A percentile compares a stretch with the other conserved stretches of the same genome.
These are phyloP conservation scores for Adenanthera pavonina DNA, from an alignment of 306 rosid genomes.

Conservation along the genomic window DNA sequence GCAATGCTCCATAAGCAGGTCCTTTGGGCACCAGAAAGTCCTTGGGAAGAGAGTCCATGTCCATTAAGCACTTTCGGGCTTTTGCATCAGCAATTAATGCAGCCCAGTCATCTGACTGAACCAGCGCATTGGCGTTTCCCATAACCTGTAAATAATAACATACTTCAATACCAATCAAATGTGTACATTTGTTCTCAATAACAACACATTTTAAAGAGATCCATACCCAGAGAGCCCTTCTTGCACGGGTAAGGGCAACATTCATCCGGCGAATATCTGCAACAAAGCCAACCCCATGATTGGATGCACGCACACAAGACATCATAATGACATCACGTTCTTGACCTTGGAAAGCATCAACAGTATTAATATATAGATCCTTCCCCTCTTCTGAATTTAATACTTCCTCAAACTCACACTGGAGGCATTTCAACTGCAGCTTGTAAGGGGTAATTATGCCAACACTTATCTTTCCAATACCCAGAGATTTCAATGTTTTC, in stretches of 20 bases:
- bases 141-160: constrained; percentile 70
- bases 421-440: constrained; percentile 96
- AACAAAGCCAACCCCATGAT: constrained; percentile 95
- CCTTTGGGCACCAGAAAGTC: constrained; percentile 73
- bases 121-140: constrained; percentile 92
- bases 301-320: constrained; percentile 98
- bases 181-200: not conserved
- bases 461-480: constrained; percentile 71
- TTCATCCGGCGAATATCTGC: constrained; percentile 97
- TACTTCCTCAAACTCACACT: constrained; percentile 89
- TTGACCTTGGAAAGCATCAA: constrained; percentile 99
- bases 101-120: constrained; percentile 92
- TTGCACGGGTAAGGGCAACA: constrained; percentile 98
- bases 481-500: constrained; percentile 66
- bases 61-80: constrained; percentile 81
- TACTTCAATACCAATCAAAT: constrained; percentile 25
- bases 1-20: constrained; percentile 60
- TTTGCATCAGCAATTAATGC: constrained; percentile 84
- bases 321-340: constrained; percentile 97
- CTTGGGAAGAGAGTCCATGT: constrained; percentile 90
- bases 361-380: constrained; percentile 91
- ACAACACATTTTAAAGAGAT: constrained; percentile 24
- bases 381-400: constrained; percentile 94
- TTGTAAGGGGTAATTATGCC: constrained; percentile 98
- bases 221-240: constrained; percentile 94